Base-by-base conservation (phyloP, 345 rosid species). In the Bruguiera gymnorhiza region DNA sequence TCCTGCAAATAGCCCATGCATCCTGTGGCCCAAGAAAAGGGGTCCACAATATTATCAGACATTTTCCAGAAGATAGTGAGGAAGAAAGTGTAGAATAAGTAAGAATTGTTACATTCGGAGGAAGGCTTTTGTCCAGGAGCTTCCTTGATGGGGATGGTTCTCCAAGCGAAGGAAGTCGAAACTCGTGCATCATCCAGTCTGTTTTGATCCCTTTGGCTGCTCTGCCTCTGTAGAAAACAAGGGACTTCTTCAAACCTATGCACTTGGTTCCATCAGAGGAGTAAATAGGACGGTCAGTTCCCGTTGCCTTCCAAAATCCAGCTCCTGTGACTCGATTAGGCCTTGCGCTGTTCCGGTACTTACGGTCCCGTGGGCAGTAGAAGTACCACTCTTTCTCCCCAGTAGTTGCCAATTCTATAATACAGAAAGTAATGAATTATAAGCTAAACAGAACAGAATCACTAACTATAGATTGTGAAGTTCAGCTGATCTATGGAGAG, bases 111-210 rank as follows among this genome's bases (percentile, higher is more conserved):
- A 94, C 99, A 68, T 77, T 85, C 19, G 89, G 76, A 66, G 96
- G 92, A 37, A 89, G 70, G 79, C 73, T 83, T 81, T 80, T 91
- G 70, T 87, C 88, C 4, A 82, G 76, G 73, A 81, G 50, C 78
- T 83, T 86, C 78, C 82, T 88, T 0, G 85, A 77, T 2, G 83
- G 86, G 8, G 80, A 70, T 15, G 91, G 81, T 56, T 84, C 90
- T 1, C 78, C 52, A 9, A 85, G 66, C 43, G 98, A 84, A 72
- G 98, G 98, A 39, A 94, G 84, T 16, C 96, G 91, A 65, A 91
- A 94, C 64, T 94, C 98, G n/a, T 94, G 98, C 98, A 94, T 94
- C 98, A 94, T 94, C 99, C 97, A 94, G 68, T 94, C 99, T 3
- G 97, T 94, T 79, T 94, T 94, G 27, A 85, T 67, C 75, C 98